Evolutionary conservation across 768 basidiomycete genomes (phyloP).

Genomic region (Boletus pseudopeckii): DNA sequence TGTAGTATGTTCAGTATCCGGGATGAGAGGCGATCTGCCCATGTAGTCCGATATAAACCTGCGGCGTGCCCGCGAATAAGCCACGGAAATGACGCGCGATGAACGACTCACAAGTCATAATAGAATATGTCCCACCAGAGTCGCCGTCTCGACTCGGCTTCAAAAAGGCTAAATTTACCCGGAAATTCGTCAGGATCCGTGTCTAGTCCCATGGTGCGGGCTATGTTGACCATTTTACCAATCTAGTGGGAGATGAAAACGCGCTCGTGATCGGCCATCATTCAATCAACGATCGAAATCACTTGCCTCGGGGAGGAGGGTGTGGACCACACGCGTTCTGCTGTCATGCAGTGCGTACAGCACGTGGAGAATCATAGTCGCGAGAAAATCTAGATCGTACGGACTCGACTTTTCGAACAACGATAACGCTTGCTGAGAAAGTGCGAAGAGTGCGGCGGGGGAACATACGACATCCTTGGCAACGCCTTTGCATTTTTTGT

Average conservation of each 20-base stretch:
- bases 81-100: not conserved
- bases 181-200: slow-evolving; percentile 55
- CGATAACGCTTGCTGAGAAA: slow-evolving; percentile 47
- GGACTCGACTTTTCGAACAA: slow-evolving; percentile 40
- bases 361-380: slow-evolving; percentile 57
- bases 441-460: slow-evolving; percentile 41
- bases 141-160: slow-evolving; percentile 50
- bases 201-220: slow-evolving; percentile 60
- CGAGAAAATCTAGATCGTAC: slow-evolving; percentile 56
- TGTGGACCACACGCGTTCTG: slow-evolving; percentile 39
- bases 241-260: slow-evolving; percentile 36
- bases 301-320: slow-evolving; percentile 28
- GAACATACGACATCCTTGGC: slow-evolving; percentile 29
- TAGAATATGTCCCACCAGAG: slow-evolving; percentile 81
- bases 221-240: slow-evolving; percentile 67
- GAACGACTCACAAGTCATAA: slow-evolving; percentile 66
- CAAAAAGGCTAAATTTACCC: slow-evolving; percentile 45
- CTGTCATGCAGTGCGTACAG: slow-evolving; percentile 53
- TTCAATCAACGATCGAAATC: slow-evolving; percentile 25
- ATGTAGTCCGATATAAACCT: slow-evolving; percentile 72
- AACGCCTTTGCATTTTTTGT: slow-evolving; percentile 27
- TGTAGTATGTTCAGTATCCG: slow-evolving; percentile 52
- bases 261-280: slow-evolving; percentile 17
- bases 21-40: slow-evolving; percentile 59
- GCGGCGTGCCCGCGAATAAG: slow-evolving; percentile 14